Evolutionary conservation across 1,284 basidiomycete genomes (phyloP).

Genomic region (Rhodofomes roseus): DNA sequence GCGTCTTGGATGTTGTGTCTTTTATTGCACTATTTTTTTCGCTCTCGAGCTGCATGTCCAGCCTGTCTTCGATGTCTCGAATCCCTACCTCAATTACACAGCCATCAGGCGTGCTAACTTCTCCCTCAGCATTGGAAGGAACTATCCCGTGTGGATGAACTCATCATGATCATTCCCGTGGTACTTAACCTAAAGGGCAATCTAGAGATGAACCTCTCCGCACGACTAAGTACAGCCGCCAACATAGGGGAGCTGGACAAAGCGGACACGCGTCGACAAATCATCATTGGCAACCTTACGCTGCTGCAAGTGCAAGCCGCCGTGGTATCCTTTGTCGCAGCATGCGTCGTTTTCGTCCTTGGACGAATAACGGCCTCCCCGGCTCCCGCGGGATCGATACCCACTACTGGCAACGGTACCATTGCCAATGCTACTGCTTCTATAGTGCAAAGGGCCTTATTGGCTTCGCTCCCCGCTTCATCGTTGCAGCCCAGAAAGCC

Average conservation of each 20-base stretch:
- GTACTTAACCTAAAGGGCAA: conserved; percentile 96
- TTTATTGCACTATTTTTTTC: not conserved
- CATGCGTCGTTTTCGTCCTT: conserved; percentile 74
- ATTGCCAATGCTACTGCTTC: not conserved
- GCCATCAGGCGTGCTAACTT: not conserved
- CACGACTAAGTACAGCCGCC: conserved; percentile 70
- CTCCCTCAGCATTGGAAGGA: conserved; percentile 75
- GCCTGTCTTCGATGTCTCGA: too few species aligned
- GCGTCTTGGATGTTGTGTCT: not conserved
- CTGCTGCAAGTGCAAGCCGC: conserved; percentile 93
- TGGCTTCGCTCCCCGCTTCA: too few species aligned
- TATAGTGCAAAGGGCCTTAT: not conserved
- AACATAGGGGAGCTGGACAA: conserved; percentile 90
- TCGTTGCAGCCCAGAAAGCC: not conserved
- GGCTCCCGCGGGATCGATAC: not conserved
- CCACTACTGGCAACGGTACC: not conserved
- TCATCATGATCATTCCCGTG: conserved; percentile 96
- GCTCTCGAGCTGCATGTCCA: too few species aligned
- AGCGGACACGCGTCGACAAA: conserved; percentile 55
- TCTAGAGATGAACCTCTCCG: conserved; percentile 90
- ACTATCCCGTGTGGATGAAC: conserved; percentile 87
- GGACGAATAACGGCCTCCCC: conserved; percentile 36
- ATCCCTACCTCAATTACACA: not conserved
- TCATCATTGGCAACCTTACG: conserved; percentile 82
- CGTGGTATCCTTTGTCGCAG: conserved; percentile 85